Base-by-base conservation (phyloP, 2,329 filamentous ascomycete genomes). In the Aspergillus neotritici region DNA sequence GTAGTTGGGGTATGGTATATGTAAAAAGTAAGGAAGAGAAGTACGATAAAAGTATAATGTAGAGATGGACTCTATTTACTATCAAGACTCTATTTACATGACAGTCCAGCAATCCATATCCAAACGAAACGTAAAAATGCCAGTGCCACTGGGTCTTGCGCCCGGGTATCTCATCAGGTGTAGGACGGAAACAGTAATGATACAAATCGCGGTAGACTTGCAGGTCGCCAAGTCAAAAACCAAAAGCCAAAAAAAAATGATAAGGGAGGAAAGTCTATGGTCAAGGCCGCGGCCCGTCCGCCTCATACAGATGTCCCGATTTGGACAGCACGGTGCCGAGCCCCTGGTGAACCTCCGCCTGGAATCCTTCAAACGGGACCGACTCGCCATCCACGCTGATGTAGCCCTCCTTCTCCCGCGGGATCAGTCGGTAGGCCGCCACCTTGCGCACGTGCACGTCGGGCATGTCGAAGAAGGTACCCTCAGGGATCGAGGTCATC, bases 301-400 rank as follows among this genome's bases (percentile, higher is more conserved):
- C 75, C 61, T 94, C 88, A 63, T 88, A 95, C 43, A 77, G 68
- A 47, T 82, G 73, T 3, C 78, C 86, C 21, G 74, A 79, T 67
- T 84, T 87, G 38, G 87, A 87, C 50, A 97, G 71, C n/a, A 91
- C 86, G 4, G 86, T 87, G 1, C 87, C 93, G 16, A 98, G 72
- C 0, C 84, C 86, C 40, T 73, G 78, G 63, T 96, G 88, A 5
- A 96, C 76, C 68, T 98, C 93, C 2, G 83, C 87, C 70, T 98
- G 93, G 62, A 96, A 94, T 0, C 87, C 85, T 55, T 84, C 84
- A 62, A 94, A 97, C 0, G 88, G 86, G 3, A 94, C 75, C 41
- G 79, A 77, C 68, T 98, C 93, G 31, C 93, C 93, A 60, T 97
- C 93, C 52, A 98, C 88, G 63, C 88, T 94, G 62, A 98, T 94